Conservation (phyloP, 2,329 filamentous ascomycete genomes). For the Hypocreales sp. region DNA sequence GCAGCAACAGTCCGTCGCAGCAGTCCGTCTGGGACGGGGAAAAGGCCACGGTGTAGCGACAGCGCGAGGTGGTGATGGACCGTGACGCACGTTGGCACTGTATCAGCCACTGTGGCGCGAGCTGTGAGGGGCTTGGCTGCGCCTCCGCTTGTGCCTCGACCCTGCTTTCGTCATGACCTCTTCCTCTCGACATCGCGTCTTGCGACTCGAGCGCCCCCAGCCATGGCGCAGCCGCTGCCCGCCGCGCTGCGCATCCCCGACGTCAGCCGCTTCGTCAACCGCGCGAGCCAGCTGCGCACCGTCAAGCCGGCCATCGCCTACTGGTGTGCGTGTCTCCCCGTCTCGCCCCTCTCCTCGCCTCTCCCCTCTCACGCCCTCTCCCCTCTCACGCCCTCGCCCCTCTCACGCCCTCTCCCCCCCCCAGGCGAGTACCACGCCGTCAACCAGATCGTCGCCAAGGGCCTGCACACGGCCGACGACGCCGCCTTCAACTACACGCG, state of each 20-base stretch:
- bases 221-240: constrained; percentile 46
- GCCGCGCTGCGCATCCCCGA: constrained; percentile 57
- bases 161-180: neutral
- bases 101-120: neutral
- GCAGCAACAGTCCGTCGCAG: too few species aligned
- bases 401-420: too few species aligned
- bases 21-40: too few species aligned
- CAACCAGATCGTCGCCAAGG: constrained; percentile 72
- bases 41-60: constrained; percentile 1
- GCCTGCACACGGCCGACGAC: constrained; percentile 62
- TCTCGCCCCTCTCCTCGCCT: neutral
- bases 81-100: too few species aligned
- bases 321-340: constrained; percentile 56
- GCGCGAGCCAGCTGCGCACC: constrained; percentile 70
- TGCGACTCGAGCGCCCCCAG: constrained; percentile 4
- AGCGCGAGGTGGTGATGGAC: neutral
- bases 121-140: neutral
- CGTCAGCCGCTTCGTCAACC: constrained; percentile 67
- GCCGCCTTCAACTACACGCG: constrained; percentile 72
- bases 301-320: constrained; percentile 83
- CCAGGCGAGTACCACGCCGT: constrained; percentile 90
- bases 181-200: neutral
- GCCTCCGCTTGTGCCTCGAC: neutral
- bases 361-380: too few species aligned
- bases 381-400: too few species aligned